Conservation (phyloP, 2,329 filamentous ascomycete genomes). For the Pyrenochaeta sp. region DNA sequence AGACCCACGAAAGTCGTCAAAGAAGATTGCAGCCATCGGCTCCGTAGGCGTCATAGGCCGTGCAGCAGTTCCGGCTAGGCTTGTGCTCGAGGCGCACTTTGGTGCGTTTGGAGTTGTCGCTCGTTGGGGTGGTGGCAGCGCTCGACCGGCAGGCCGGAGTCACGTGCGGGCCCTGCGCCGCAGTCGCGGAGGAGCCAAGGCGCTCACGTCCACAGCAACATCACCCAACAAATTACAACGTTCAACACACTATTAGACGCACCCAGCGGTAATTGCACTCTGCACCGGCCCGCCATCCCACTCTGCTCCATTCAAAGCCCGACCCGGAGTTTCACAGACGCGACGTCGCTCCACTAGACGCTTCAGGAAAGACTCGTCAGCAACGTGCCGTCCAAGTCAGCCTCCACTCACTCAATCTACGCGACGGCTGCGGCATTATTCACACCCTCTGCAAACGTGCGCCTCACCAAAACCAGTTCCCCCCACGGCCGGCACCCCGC, state of each 20-base stretch:
- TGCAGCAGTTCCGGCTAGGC: neutral
- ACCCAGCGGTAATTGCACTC: constrained; percentile 25
- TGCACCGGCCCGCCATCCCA: constrained; percentile 37
- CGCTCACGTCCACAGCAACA: constrained; percentile 11
- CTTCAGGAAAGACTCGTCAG: constrained; percentile 18
- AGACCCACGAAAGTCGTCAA: neutral
- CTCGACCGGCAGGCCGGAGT: constrained; percentile 2
- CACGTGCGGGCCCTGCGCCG: constrained; percentile 13
- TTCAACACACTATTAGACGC: constrained; percentile 14
- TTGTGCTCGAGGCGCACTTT: neutral
- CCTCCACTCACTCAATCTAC: constrained; percentile 12
- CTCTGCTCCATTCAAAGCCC: constrained; percentile 24
- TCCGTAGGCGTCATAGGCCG: neutral
- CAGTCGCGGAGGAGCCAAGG: constrained; percentile 11
- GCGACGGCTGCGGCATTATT: constrained; percentile 24
- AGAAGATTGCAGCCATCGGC: neutral
- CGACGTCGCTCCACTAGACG: constrained; percentile 8
- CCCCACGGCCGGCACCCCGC: constrained; percentile 17
- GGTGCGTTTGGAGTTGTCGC: neutral
- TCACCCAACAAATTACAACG: constrained; percentile 28
- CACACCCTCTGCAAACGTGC: constrained; percentile 7
- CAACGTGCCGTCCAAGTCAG: constrained; percentile 14
- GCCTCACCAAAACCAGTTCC: constrained; percentile 1
- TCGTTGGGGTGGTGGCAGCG: neutral
- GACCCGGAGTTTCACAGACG: constrained; percentile 12